Base-by-base conservation (phyloP, 2,329 filamentous ascomycete genomes). In the Hymenoscyphus albidus region DNA sequence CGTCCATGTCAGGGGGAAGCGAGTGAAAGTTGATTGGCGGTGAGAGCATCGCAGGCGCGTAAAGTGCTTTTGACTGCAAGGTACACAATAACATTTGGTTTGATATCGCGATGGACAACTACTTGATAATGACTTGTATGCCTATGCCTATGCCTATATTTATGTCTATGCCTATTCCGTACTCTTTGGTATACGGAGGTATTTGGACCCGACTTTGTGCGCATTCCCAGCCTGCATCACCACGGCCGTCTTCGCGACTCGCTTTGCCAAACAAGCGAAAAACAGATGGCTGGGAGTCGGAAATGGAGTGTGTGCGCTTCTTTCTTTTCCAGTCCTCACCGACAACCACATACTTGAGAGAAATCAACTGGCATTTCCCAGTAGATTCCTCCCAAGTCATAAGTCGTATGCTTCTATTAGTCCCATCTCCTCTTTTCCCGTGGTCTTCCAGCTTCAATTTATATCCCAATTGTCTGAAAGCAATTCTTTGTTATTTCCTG, bases 21-120 rank as follows among this genome's bases (percentile, higher is more conserved):
- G 13, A 44, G n/a, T 38, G 18, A 7, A 42, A n/a, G 39, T 55
- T 62, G 38, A 71, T 72, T 72, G 71, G 72, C 38, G 64, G 58
- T 55, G 38, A 54, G 61, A 42, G 7, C 40, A 31, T 31, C 54
- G 60, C 31, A 67, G 68, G 70, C 71, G 72, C 70, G 80, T 64
- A 77, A 79, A 70, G 65, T 35, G 22, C 54, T 51, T 51, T 51
- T 27, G 3, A 35, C 44, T 48, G 18, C 18, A 51, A 22, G 44
- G 44, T 22, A 27, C 44, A 51, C 44, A 51, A 51, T 51, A 51
- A 51, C 44, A 51, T 22, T 27, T 10, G 12, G 18, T 22, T 51
- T 9, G 44, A 51, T 9, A 9, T 51, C 18, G 44, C 44, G 44
- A 51, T 22, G 22, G 44, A 22, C 7, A 12, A 10, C 22, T 22